These are phyloP conservation scores for Yueomyces sp. DNA, from an alignment of 1,139 yeast genomes.

Conservation along the genomic window DNA sequence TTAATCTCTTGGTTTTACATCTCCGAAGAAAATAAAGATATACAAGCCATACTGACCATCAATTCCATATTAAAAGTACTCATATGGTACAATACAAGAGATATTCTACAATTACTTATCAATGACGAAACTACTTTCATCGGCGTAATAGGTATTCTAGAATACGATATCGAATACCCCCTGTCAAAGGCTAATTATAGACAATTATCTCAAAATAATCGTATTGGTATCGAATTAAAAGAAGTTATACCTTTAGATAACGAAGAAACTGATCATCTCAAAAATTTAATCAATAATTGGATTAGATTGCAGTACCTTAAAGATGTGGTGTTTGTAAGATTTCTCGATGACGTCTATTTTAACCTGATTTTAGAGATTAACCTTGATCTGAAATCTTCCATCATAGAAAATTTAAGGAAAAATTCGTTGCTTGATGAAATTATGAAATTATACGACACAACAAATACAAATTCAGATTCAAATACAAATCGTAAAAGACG, in stretches of 20 bases:
- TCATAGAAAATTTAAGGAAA: constrained; percentile 54
- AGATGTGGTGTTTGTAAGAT: constrained; percentile 74
- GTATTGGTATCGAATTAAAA: constrained; percentile 22
- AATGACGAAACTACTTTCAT: constrained; percentile 44
- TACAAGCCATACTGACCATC: constrained; percentile 46
- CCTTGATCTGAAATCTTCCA: constrained; percentile 23
- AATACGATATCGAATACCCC: constrained; percentile 84
- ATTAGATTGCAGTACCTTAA: constrained; percentile 68
- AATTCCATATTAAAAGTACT: constrained; percentile 64
- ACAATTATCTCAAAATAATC: not conserved
- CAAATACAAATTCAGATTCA: constrained; percentile 8
- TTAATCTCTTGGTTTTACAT: constrained; percentile 40
- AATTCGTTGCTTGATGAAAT: constrained; percentile 38
- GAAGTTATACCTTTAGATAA: constrained; percentile 49
- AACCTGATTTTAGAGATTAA: constrained; percentile 38
- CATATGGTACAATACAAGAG: constrained; percentile 58
- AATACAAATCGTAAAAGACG: constrained; percentile 29
- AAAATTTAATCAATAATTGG: constrained; percentile 54
- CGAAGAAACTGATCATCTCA: constrained; percentile 32
- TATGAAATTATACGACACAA: constrained; percentile 39
- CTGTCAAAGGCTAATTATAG: constrained; percentile 69
- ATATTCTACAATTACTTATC: constrained; percentile 53
- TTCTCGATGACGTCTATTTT: constrained; percentile 69
- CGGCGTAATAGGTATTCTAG: constrained; percentile 72
- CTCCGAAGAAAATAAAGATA: constrained; percentile 40